Conservation (phyloP, 2,329 filamentous ascomycete genomes). For the Cordyceps militaris region DNA sequence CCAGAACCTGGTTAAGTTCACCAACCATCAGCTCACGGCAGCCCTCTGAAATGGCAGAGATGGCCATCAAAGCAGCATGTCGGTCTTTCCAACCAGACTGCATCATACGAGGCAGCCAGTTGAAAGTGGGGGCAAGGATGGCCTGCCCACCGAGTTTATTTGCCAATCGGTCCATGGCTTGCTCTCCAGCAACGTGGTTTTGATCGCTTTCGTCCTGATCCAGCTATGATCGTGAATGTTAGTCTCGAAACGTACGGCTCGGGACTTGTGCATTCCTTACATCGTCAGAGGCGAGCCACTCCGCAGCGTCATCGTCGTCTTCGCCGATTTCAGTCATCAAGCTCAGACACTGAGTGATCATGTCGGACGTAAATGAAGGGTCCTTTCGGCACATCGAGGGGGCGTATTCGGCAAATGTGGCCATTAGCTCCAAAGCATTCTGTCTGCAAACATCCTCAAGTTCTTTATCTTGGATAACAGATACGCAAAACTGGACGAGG, state of each 20-base stretch:
- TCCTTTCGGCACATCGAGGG: slow-evolving; percentile 95
- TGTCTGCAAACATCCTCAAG: slow-evolving; percentile 83
- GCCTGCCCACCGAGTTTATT: slow-evolving; percentile 94
- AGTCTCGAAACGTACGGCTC: neutral
- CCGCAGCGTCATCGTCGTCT: slow-evolving; percentile 88
- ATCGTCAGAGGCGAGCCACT: slow-evolving; percentile 92
- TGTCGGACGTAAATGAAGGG: slow-evolving; percentile 81
- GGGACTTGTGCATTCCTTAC: slow-evolving; percentile 39
- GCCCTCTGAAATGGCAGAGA: slow-evolving; percentile 95
- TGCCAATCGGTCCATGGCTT: slow-evolving; percentile 94
- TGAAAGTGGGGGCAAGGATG: slow-evolving; percentile 89
- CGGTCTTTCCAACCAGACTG: slow-evolving; percentile 92
- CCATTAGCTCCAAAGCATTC: slow-evolving; percentile 94
- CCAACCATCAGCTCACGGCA: slow-evolving; percentile 94
- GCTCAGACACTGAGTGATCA: slow-evolving; percentile 97
- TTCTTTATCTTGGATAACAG: slow-evolving; percentile 93
- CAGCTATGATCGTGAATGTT: slow-evolving; percentile 45
- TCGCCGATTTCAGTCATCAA: slow-evolving; percentile 95
- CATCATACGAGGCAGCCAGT: slow-evolving; percentile 98
- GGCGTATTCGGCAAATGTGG: slow-evolving; percentile 92
- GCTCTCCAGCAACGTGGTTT: slow-evolving; percentile 95
- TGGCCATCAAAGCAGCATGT: slow-evolving; percentile 96
- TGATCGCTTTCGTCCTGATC: slow-evolving; percentile 94
- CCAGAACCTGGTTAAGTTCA: slow-evolving; percentile 87
- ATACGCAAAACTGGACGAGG: slow-evolving; percentile 85